These are phyloP conservation scores for Draba incana DNA, from an alignment of 345 rosid genomes.

Conservation along the genomic window DNA sequence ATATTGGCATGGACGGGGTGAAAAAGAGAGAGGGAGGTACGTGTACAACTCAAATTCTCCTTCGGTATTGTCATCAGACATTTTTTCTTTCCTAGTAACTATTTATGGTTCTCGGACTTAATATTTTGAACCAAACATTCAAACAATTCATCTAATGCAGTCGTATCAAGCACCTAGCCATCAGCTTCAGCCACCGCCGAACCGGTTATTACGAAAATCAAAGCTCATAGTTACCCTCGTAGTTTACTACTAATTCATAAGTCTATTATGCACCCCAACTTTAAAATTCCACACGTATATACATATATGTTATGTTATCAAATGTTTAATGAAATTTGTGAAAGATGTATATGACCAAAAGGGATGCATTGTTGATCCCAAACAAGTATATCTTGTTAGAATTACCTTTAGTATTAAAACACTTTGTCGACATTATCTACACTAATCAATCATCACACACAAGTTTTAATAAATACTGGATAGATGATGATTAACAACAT, in stretches of 20 bases:
- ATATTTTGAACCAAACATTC: neutral
- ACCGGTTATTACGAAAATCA: neutral
- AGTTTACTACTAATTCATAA: neutral
- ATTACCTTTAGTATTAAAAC: neutral
- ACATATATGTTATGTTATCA: neutral
- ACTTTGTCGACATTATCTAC: neutral
- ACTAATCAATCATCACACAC: constrained; percentile 14
- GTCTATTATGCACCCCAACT: neutral
- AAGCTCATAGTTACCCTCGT: neutral
- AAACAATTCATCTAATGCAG: neutral
- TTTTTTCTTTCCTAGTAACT: neutral
- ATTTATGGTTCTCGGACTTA: neutral
- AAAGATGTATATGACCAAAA: constrained; percentile 9
- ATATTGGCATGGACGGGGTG: constrained; percentile 17
- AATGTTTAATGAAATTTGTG: neutral
- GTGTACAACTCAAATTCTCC: constrained; percentile 21
- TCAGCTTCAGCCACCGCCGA: neutral
- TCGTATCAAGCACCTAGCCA: neutral
- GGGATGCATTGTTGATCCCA: constrained; percentile 19
- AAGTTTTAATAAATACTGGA: neutral
- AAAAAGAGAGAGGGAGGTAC: constrained; percentile 10
- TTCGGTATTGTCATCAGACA: constrained; percentile 27
- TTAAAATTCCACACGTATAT: neutral
- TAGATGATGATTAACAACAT: neutral
- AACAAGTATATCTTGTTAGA: constrained; percentile 7